Percentiles rank a stretch among this genome's conserved stretches.
These are phyloP conservation scores for Hypsizygus marmoreus DNA, from an alignment of 768 basidiomycete genomes.

Conservation along the genomic window DNA sequence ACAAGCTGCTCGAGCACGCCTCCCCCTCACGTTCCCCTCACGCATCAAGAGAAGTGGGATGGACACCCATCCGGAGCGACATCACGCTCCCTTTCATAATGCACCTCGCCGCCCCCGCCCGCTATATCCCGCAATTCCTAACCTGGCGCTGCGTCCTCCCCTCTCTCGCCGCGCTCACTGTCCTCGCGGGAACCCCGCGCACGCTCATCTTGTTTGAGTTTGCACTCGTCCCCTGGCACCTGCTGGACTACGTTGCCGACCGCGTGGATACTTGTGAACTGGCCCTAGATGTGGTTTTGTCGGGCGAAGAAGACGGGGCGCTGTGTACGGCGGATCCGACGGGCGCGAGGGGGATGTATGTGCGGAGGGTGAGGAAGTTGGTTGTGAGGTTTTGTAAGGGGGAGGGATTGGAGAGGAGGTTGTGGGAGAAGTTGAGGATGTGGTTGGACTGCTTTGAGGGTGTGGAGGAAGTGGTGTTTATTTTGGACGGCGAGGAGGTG, in stretches of 20 bases:
- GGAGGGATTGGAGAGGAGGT: too few species aligned
- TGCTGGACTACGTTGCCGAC: neutral
- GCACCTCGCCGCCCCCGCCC: neutral
- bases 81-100: neutral
- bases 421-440: neutral
- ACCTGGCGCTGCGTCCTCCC: neutral
- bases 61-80: neutral
- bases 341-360: too few species aligned
- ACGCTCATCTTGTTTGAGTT: neutral
- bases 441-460: constrained; percentile 4
- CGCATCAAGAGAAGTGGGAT: neutral
- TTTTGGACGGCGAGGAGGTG: neutral
- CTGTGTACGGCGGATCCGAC: too few species aligned
- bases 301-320: neutral
- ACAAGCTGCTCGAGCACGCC: constrained; percentile 1
- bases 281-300: neutral
- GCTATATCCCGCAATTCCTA: constrained; percentile 3
- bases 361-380: too few species aligned
- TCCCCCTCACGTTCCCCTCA: neutral
- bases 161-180: neutral
- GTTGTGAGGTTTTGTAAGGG: too few species aligned
- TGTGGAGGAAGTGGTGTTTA: neutral
- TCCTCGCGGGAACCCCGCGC: neutral
- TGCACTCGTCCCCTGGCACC: constrained; percentile 1
- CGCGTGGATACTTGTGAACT: neutral